Evolutionary conservation across 768 basidiomycete genomes (phyloP), one percentile per base, ranked within the genome.

Genomic region (Saitozyma sp.): DNA sequence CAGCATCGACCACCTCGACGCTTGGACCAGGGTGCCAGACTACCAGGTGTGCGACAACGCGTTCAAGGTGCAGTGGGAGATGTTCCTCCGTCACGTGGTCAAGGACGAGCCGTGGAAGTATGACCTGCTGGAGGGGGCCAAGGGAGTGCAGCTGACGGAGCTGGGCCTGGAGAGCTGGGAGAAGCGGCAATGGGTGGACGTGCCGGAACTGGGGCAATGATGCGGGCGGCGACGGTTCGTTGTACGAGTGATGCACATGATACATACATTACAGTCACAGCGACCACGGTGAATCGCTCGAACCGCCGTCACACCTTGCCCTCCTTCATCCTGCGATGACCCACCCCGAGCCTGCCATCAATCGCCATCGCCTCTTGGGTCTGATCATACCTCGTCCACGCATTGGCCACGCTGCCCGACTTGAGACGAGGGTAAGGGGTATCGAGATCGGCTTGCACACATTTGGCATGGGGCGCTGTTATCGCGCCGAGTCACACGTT

Each of bases 371-470:
- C 40, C 29, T 65, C 61, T 9, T 64, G 58, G 29, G 64, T 64
- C 9, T 61, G 41, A n/a, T 59, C 67, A 43, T 69, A 71, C 38
- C 61, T 53, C 6, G 70, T 69, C 59, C 66, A 69, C 2, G 63
- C 68, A 6, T 65, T 64, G 3, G 73, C 51, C 37, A 65, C 64
- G 1, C 65, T 68, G 16, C 63, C 66, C 3, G 54, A 50, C 6
- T 52, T 53, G 9, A 63, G 60, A 38, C 70, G 59, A 3, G 71
- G 70, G 42, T 75, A 75, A 3, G 71, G 71, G 6, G 74, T 68
- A 57, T 75, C 74, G 19, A 73, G 50, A 57, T 75, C 74, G 8
- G 71, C 29, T 29, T 29, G 29, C 5, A 29, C 29, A 29, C 2
- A 5, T 5, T 29, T 29, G 29, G 29, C 29, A 5, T 29, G 2